Percentiles rank a stretch among this genome's conserved stretches.
Conservation (phyloP, 164 flowering plant species). For the Hamamelis virginiana region DNA sequence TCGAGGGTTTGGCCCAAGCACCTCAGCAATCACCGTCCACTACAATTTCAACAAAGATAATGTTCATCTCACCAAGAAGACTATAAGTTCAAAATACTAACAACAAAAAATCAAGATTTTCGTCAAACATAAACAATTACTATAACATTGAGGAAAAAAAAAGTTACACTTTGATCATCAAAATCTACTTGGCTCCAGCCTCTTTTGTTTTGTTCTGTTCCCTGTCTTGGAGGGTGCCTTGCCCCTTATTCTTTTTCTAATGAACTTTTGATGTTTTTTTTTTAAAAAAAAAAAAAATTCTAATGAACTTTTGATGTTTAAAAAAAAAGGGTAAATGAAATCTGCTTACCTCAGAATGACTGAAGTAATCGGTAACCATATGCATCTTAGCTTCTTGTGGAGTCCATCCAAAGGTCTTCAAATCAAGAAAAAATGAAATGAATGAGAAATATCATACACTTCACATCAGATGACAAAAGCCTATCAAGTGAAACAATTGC, state of each 20-base stretch:
- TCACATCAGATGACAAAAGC: background rate
- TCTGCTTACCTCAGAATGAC: conserved; percentile 68
- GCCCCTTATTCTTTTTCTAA: background rate
- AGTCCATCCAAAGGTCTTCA: conserved; percentile 88
- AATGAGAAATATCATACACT: background rate
- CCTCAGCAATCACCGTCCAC: conserved; percentile 74
- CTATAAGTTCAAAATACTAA: background rate
- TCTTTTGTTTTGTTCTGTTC: background rate
- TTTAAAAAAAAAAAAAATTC: background rate
- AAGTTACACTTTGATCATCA: background rate
- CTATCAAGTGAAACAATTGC: background rate
- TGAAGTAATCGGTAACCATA: conserved; percentile 82
- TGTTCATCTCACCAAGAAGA: background rate
- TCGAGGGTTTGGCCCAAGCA: conserved; percentile 78
- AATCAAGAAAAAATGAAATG: conserved; percentile 11
- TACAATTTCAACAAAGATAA: conserved; percentile 33
- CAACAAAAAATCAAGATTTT: background rate
- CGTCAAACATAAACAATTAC: no score
- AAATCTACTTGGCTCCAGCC: background rate
- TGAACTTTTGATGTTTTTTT: background rate
- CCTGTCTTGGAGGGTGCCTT: background rate
- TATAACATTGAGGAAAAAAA: no score
- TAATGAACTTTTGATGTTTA: background rate
- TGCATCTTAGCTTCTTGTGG: conserved; percentile 86
- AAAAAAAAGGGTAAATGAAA: background rate